Evolutionary conservation across 768 basidiomycete species (phyloP).

Genomic region (Paxillus involutus): DNA sequence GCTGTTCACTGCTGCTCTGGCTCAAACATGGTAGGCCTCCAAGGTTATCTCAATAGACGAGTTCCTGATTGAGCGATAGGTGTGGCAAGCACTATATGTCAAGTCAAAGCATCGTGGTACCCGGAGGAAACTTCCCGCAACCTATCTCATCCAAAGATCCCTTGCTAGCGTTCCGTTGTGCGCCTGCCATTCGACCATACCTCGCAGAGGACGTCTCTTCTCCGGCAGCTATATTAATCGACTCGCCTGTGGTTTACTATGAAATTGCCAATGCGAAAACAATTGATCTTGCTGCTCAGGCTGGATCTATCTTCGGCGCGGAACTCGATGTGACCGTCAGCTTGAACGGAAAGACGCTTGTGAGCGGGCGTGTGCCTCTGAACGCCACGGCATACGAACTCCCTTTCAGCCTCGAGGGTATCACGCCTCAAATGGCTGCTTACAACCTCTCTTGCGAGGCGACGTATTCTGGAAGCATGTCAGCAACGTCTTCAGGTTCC

Average conservation of each 20-base stretch:
- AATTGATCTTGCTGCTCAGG: constrained; percentile 31
- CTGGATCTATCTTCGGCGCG: constrained; percentile 23
- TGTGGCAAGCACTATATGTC: constrained; percentile 58
- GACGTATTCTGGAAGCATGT: constrained; percentile 33
- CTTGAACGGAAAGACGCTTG: constrained; percentile 43
- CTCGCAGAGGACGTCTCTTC: constrained; percentile 50
- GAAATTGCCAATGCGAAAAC: constrained; percentile 47
- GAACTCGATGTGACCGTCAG: constrained; percentile 40
- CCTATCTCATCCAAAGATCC: constrained; percentile 37
- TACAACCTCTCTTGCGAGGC: constrained; percentile 31
- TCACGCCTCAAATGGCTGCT: constrained; percentile 40
- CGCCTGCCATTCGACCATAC: constrained; percentile 59
- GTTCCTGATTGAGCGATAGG: constrained; percentile 30
- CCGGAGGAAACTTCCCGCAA: constrained; percentile 50
- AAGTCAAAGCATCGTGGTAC: constrained; percentile 38
- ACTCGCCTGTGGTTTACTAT: constrained; percentile 48
- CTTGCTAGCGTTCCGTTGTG: constrained; percentile 59
- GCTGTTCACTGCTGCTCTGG: constrained; percentile 15
- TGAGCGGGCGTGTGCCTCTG: constrained; percentile 45
- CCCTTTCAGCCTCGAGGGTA: constrained; percentile 45
- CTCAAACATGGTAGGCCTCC: constrained; percentile 30
- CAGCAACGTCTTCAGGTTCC: constrained; percentile 2
- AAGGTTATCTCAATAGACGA: too few species aligned
- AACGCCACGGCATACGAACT: constrained; percentile 52
- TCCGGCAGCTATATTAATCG: constrained; percentile 49